These are phyloP conservation scores for Tuber borchii DNA, from an alignment of 495 filamentous ascomycete genomes.

Conservation along the genomic window DNA sequence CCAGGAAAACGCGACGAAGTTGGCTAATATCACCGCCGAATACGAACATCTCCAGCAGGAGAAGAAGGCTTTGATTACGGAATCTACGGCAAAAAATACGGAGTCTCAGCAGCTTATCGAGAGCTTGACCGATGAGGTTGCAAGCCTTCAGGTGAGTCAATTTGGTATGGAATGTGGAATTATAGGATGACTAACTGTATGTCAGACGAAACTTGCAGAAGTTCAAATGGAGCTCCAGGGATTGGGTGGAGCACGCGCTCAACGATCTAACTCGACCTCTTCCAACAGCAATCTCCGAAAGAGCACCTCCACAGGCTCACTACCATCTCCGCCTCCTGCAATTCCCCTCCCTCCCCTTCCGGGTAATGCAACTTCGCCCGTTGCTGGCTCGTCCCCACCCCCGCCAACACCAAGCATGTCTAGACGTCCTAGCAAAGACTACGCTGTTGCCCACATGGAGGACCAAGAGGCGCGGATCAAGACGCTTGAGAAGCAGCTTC, in stretches of 20 bases:
- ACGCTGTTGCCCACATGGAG: slow-evolving; percentile 64
- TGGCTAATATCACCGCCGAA: slow-evolving; percentile 60
- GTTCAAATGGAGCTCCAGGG: slow-evolving; percentile 43
- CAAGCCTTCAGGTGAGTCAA: slow-evolving; percentile 58
- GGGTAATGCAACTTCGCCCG: slow-evolving; percentile 46
- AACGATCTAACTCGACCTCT: slow-evolving; percentile 72
- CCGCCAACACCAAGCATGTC: slow-evolving; percentile 42
- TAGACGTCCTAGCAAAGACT: slow-evolving; percentile 75
- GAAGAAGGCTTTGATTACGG: slow-evolving; percentile 56
- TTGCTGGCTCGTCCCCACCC: slow-evolving; percentile 47
- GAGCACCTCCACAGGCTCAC: slow-evolving; percentile 69
- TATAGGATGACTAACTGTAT: slow-evolving; percentile 39
- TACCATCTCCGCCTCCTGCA: slow-evolving; percentile 82
- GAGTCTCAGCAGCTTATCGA: slow-evolving; percentile 55
- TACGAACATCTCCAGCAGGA: slow-evolving; percentile 57
- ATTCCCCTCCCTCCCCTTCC: slow-evolving; percentile 95
- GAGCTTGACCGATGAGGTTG: slow-evolving; percentile 56
- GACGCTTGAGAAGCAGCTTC: slow-evolving; percentile 93
- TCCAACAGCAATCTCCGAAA: slow-evolving; percentile 64
- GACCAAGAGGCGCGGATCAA: slow-evolving; percentile 92
- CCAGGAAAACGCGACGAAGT: slow-evolving; percentile 67
- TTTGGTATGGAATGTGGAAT: slow-evolving; percentile 11
- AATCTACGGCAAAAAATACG: slow-evolving; percentile 50
- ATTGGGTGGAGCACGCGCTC: slow-evolving; percentile 46
- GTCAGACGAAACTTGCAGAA: slow-evolving; percentile 57